A percentile compares a stretch with the other conserved stretches of the same genome.
Conservation (phyloP, 345 rosid genomes). For the Corchorus capsularis region DNA sequence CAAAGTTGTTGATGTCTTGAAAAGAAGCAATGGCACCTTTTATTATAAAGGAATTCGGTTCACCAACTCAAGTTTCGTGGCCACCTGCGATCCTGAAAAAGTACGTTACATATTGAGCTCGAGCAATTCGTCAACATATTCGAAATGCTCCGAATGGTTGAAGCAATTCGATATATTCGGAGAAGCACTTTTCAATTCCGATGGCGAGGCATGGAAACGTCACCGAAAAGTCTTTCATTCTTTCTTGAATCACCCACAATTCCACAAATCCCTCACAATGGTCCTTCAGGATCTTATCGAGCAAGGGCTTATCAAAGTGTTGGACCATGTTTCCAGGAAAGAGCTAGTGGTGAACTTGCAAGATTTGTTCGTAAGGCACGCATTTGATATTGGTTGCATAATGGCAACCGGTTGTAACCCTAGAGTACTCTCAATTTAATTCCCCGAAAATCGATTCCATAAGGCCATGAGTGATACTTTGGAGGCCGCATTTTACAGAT, state of each 20-base stretch:
- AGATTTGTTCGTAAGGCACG: slow-evolving; percentile 19
- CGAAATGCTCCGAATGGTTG: slow-evolving; percentile 1
- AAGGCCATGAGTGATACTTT: slow-evolving; percentile 21
- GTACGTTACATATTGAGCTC: not conserved
- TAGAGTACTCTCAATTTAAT: not conserved
- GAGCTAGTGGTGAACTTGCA: slow-evolving; percentile 20
- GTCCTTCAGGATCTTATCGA: not conserved
- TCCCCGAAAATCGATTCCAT: not conserved
- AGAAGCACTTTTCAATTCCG: not conserved
- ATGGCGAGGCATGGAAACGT: slow-evolving; percentile 21
- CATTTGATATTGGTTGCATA: not conserved
- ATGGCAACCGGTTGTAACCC: slow-evolving; percentile 15
- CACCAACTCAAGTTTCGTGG: not conserved
- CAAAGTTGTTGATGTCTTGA: not conserved
- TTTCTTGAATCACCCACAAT: not conserved
- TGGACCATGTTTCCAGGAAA: not conserved
- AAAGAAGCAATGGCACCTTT: not conserved
- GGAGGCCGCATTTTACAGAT: slow-evolving; percentile 14
- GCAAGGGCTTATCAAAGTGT: slow-evolving; percentile 18
- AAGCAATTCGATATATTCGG: slow-evolving; percentile 9
- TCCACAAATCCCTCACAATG: not conserved
- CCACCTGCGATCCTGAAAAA: not conserved
- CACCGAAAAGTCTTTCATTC: slow-evolving; percentile 15
- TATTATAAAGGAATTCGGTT: not conserved
- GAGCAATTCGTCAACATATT: not conserved